Evolutionary conservation across 2,329 filamentous ascomycete species (phyloP).

Genomic region (Botrytis aclada): DNA sequence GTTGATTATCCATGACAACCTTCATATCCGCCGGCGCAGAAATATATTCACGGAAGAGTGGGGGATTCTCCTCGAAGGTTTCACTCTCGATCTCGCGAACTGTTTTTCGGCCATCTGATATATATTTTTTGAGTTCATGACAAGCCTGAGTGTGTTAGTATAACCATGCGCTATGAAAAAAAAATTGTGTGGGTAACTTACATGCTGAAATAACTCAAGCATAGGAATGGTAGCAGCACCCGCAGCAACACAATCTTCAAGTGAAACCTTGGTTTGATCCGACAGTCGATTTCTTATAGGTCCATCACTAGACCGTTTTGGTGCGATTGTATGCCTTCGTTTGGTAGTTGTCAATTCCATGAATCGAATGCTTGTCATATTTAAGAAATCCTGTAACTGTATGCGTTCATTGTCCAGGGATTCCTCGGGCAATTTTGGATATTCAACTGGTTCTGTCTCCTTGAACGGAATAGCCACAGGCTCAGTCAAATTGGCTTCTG

Average conservation of each 20-base stretch:
- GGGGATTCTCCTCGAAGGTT: slow-evolving; percentile 84
- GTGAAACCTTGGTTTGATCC: slow-evolving; percentile 46
- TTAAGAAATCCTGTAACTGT: slow-evolving; percentile 86
- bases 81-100: slow-evolving; percentile 88
- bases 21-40: slow-evolving; percentile 80
- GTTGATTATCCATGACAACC: slow-evolving; percentile 87
- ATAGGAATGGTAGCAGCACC: slow-evolving; percentile 89
- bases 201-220: slow-evolving; percentile 90
- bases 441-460: slow-evolving; percentile 44
- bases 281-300: slow-evolving; percentile 34
- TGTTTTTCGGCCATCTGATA: slow-evolving; percentile 84
- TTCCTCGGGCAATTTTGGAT: slow-evolving; percentile 45
- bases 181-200: slow-evolving; percentile 41
- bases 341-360: slow-evolving; percentile 99
- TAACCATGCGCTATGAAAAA: neutral
- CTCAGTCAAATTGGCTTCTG: slow-evolving; percentile 39
- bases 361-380: slow-evolving; percentile 94
- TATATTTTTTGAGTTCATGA: slow-evolving; percentile 94
- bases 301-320: slow-evolving; percentile 43
- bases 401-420: slow-evolving; percentile 56
- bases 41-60: slow-evolving; percentile 88
- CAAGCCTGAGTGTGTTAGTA: slow-evolving; percentile 58
- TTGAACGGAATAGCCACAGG: slow-evolving; percentile 45
- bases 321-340: slow-evolving; percentile 76
- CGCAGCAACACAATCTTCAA: slow-evolving; percentile 81